phyloP scores from a whole-genome alignment of 371 early-diverging fungal species.

The Rhizopus arrhizus region DNA sequence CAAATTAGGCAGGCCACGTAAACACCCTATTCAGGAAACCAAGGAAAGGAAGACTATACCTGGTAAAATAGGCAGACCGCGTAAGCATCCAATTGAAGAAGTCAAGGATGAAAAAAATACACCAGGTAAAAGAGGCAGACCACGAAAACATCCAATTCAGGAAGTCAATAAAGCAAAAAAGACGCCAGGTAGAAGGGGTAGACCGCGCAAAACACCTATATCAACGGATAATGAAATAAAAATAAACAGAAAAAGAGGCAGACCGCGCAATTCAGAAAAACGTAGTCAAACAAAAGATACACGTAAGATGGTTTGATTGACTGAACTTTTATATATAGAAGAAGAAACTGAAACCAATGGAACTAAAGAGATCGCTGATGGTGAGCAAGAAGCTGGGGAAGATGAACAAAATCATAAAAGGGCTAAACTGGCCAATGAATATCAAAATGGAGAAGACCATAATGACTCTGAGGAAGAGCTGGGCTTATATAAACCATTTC shows the following conservation, averaged over 20 bases:
- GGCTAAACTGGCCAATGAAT: neutral
- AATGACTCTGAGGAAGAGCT: no score
- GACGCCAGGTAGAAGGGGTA: neutral
- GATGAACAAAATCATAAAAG: neutral
- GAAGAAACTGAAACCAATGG: neutral
- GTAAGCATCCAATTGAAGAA: neutral
- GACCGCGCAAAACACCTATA: neutral
- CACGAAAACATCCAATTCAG: conserved; percentile 1
- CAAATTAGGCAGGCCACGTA: conserved; percentile 4
- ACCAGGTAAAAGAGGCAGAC: conserved; percentile 2
- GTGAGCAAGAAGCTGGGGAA: neutral
- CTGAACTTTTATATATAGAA: neutral
- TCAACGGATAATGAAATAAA: neutral
- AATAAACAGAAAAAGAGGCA: no score
- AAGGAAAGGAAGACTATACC: neutral
- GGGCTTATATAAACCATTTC: no score
- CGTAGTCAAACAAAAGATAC: neutral
- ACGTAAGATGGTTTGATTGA: neutral
- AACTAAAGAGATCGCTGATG: neutral
- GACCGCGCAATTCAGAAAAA: no score
- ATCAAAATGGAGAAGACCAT: no score
- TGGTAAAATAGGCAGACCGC: conserved; percentile 1
- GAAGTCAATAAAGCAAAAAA: neutral
- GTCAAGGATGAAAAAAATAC: neutral
- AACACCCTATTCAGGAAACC: neutral